These are phyloP conservation scores for Coprinopsis sp. DNA, from an alignment of 768 basidiomycete species.

Conservation along the genomic window DNA sequence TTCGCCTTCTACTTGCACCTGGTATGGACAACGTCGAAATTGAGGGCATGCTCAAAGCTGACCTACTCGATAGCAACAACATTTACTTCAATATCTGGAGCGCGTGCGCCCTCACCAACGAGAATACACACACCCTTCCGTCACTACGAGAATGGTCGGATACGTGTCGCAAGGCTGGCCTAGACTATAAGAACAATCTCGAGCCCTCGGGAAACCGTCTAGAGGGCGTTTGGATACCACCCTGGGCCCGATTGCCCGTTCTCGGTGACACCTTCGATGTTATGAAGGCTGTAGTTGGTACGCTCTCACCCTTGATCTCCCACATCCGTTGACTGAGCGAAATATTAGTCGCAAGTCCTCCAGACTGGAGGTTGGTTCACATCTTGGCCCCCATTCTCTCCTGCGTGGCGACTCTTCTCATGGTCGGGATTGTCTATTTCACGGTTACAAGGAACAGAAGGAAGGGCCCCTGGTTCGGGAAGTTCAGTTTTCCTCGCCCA, in stretches of 20 bases:
- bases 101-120: slow-evolving; percentile 5
- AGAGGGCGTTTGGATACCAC: neutral
- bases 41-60: neutral
- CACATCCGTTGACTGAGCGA: neutral
- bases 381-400: slow-evolving; percentile 5
- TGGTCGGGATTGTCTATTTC: neutral
- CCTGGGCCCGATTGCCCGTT: neutral
- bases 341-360: neutral
- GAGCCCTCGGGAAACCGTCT: neutral
- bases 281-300: slow-evolving; percentile 2
- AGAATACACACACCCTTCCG: neutral
- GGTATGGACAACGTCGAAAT: neutral
- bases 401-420: neutral
- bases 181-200: neutral
- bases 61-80: slow-evolving; percentile 1
- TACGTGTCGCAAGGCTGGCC: neutral
- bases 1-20: slow-evolving; percentile 4
- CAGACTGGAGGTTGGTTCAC: neutral
- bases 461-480: neutral
- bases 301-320: neutral
- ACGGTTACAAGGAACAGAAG: neutral
- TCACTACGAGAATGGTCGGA: neutral
- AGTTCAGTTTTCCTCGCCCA: neutral
- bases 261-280: slow-evolving; percentile 7
- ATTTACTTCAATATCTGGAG: slow-evolving; percentile 11